Evolutionary conservation across 306 rosid genomes (phyloP).

Genomic region (Corylus avellana): DNA sequence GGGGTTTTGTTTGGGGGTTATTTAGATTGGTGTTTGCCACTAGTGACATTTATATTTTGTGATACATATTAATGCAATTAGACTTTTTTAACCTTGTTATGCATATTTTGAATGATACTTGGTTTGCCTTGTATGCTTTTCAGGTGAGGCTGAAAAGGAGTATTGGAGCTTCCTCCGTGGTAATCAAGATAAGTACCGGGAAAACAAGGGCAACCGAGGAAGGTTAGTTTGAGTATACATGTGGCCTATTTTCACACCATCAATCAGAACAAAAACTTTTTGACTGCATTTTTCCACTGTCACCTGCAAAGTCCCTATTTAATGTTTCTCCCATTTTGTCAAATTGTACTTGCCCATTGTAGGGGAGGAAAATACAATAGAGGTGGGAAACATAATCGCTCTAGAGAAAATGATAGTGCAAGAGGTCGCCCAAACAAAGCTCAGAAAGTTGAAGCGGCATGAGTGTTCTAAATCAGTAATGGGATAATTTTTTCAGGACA

Average conservation of each 20-base stretch:
- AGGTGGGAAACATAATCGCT: constrained; percentile 67
- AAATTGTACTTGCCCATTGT: not conserved
- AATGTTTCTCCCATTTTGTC: not conserved
- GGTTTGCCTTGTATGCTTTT: constrained; percentile 16
- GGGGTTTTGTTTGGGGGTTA: not conserved
- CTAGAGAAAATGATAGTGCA: constrained; percentile 47
- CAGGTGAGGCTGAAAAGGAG: constrained; percentile 86
- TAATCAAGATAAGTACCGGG: constrained; percentile 57
- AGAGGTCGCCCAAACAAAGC: constrained; percentile 59
- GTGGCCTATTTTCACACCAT: not conserved
- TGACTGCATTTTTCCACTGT: not conserved
- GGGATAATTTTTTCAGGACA: constrained; percentile 22
- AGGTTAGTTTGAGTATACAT: constrained; percentile 47
- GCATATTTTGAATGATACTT: not conserved
- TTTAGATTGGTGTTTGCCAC: not conserved
- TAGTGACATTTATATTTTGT: not conserved
- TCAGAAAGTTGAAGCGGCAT: constrained; percentile 46
- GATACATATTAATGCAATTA: not conserved
- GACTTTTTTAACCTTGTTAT: not conserved
- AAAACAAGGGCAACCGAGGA: constrained; percentile 55
- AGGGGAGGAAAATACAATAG: constrained; percentile 81
- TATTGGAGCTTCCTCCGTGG: constrained; percentile 78
- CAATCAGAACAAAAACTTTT: not conserved
- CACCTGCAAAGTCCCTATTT: not conserved
- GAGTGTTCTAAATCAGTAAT: not conserved